phyloP scores from a whole-genome alignment of 257 asterid genomes.

The Ajuga chamaepitys region DNA sequence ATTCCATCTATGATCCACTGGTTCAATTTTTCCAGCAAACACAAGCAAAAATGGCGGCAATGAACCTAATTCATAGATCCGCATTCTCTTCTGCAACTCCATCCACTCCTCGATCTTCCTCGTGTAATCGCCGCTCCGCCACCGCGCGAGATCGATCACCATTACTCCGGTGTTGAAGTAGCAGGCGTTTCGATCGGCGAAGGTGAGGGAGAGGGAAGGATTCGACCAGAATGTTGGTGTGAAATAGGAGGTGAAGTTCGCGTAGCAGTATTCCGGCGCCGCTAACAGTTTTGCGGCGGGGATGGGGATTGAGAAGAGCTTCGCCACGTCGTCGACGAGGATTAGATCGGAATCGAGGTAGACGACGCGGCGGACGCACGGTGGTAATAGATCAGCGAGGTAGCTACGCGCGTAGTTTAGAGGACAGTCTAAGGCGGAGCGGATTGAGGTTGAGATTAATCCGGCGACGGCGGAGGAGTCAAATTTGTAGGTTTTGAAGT shows the following conservation, averaged over 20 bases:
- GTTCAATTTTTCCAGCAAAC: slow-evolving; percentile 75
- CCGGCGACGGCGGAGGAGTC: slow-evolving; percentile 55
- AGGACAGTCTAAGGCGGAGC: slow-evolving; percentile 91
- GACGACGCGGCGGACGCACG: slow-evolving; percentile 64
- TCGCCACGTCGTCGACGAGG: slow-evolving; percentile 79
- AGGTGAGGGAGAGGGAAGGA: slow-evolving; percentile 71
- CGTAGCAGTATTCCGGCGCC: slow-evolving; percentile 93
- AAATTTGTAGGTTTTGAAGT: slow-evolving; percentile 49
- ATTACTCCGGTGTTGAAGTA: slow-evolving; percentile 94
- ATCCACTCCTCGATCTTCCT: slow-evolving; percentile 84
- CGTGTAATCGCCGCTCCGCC: slow-evolving; percentile 78
- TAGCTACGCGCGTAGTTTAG: slow-evolving; percentile 89
- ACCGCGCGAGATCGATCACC: slow-evolving; percentile 76
- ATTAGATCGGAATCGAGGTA: slow-evolving; percentile 85
- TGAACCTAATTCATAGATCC: slow-evolving; percentile 80
- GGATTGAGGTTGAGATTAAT: slow-evolving; percentile 84
- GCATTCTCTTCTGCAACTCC: slow-evolving; percentile 83
- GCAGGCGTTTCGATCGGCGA: slow-evolving; percentile 64
- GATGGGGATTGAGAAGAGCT: slow-evolving; percentile 49
- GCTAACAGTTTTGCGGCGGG: slow-evolving; percentile 53
- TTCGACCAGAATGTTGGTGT: slow-evolving; percentile 87
- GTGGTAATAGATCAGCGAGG: slow-evolving; percentile 65
- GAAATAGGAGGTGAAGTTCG: slow-evolving; percentile 83
- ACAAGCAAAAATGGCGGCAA: slow-evolving; percentile 86
- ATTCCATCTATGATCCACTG: slow-evolving; percentile 87